phyloP scores from a whole-genome alignment of 2,329 filamentous ascomycete genomes.

The Apiospora malaysiana region DNA sequence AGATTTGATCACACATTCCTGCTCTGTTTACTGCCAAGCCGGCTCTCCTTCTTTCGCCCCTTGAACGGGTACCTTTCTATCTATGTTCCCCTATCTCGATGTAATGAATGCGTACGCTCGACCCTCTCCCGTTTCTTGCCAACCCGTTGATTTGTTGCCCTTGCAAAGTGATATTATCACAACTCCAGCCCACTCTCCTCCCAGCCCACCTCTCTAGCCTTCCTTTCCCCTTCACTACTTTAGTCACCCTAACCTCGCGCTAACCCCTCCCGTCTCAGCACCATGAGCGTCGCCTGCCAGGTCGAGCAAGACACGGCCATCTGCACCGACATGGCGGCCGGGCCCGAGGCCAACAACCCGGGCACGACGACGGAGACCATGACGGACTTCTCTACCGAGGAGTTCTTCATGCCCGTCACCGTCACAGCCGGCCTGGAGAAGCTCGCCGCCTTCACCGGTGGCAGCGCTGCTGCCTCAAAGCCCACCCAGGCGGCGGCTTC shows the following conservation, averaged over 20 bases:
- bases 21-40: no score
- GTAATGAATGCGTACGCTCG: background rate
- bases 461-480: background rate
- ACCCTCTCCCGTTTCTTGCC: background rate
- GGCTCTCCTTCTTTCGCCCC: no score
- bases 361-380: conserved; percentile 18
- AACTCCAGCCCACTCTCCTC: background rate
- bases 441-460: conserved; percentile 1
- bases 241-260: background rate
- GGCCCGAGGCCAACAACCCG: conserved; percentile 24
- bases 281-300: conserved; percentile 20
- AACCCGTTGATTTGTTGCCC: background rate
- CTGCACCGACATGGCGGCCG: conserved; percentile 18
- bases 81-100: background rate
- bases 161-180: background rate
- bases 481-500: background rate
- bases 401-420: conserved; percentile 23
- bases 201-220: background rate
- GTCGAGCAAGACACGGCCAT: conserved; percentile 20
- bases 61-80: background rate
- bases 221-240: background rate
- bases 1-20: background rate
- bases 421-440: conserved; percentile 21
- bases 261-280: conserved; percentile 13
- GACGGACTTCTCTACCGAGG: conserved; percentile 17